Conservation (phyloP, 371 early-diverging fungal species). For the Rhizopus arrhizus region DNA sequence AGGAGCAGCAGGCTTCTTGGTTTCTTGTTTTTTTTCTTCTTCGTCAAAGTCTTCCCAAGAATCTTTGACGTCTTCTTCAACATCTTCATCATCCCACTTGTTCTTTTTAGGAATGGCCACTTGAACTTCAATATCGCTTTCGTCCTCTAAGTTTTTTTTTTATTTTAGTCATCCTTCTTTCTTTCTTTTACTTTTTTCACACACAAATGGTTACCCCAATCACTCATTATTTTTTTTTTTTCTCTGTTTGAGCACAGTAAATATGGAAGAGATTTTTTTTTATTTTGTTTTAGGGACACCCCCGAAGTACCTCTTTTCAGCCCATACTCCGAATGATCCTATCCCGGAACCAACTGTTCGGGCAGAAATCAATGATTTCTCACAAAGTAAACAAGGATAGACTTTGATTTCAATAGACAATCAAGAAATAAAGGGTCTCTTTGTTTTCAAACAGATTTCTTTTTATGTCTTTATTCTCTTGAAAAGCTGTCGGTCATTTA, state of each 20-base stretch:
- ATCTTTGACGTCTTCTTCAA: conserved; percentile 73
- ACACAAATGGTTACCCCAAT: conserved; percentile 61
- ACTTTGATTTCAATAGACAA: no score
- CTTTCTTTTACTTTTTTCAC: not conserved
- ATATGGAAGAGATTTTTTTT: not conserved
- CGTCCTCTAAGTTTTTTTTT: conserved; percentile 9
- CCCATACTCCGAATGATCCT: no score
- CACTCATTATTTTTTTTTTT: conserved; percentile 50
- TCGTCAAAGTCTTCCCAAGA: conserved; percentile 79
- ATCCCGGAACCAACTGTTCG: no score
- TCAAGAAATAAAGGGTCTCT: no score
- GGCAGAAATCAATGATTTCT: no score
- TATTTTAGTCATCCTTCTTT: not conserved
- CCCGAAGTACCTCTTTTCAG: no score
- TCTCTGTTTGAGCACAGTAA: not conserved
- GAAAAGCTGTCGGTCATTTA: no score
- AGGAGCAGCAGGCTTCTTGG: conserved; percentile 34
- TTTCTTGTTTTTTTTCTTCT: conserved; percentile 52
- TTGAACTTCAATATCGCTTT: conserved; percentile 41
- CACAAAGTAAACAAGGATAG: no score
- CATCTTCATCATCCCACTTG: conserved; percentile 87
- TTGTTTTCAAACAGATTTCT: no score
- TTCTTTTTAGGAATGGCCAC: conserved; percentile 50
- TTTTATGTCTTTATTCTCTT: no score
- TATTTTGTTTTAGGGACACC: not conserved